Evolutionary conservation across 2,329 filamentous ascomycete genomes (phyloP).

Genomic region (Stemphylium beticola): DNA sequence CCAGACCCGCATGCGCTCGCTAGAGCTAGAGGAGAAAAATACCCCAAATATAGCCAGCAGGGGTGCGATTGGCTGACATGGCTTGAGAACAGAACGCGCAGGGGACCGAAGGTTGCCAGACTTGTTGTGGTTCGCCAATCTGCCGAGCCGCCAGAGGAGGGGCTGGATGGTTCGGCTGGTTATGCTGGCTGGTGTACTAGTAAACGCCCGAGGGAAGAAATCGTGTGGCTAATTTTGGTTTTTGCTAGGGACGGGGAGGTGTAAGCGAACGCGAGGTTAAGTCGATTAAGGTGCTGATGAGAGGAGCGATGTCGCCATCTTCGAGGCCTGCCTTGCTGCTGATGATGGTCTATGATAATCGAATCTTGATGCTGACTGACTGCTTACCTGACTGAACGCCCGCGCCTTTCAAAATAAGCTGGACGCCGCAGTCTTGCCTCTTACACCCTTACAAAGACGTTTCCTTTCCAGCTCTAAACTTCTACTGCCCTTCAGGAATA

Average conservation of each 20-base stretch:
- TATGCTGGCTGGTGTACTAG: conserved; percentile 1
- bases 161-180: neutral
- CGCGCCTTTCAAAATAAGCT: neutral
- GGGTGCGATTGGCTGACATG: conserved; percentile 16
- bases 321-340: neutral
- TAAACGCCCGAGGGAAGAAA: conserved; percentile 5
- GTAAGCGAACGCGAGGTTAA: too few species aligned
- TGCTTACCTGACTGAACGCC: neutral
- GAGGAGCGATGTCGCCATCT: too few species aligned
- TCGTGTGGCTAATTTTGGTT: neutral
- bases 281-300: too few species aligned
- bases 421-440: neutral
- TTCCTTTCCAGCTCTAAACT: too few species aligned
- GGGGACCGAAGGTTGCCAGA: neutral
- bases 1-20: neutral
- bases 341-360: neutral
- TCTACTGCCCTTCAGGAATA: neutral
- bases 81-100: neutral
- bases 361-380: too few species aligned
- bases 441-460: too few species aligned
- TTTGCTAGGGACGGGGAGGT: neutral
- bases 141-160: conserved; percentile 19
- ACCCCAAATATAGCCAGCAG: conserved; percentile 27
- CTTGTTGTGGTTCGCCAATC: conserved; percentile 15
- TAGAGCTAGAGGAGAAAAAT: conserved; percentile 8